Percentiles rank a stretch among this genome's conserved stretches.
These are phyloP conservation scores for Cercophora scortea DNA, from an alignment of 495 filamentous ascomycete genomes.

Conservation along the genomic window DNA sequence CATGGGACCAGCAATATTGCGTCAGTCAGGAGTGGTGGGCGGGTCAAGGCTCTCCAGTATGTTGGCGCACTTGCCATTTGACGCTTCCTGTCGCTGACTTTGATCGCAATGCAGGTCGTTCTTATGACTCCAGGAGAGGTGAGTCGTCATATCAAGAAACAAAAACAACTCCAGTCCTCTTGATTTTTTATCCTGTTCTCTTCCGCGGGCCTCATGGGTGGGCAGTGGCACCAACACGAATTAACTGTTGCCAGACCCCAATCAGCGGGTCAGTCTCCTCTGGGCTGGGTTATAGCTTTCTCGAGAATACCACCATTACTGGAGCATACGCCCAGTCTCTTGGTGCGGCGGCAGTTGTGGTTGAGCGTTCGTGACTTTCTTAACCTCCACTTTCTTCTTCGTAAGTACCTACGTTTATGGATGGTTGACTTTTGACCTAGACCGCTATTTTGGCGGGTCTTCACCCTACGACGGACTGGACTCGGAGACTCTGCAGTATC, in stretches of 20 bases:
- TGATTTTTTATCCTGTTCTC: no score
- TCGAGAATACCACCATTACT: conserved; percentile 42
- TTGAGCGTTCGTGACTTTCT: conserved; percentile 41
- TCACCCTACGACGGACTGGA: conserved; percentile 50
- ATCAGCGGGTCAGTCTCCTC: conserved; percentile 33
- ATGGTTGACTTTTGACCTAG: conserved; percentile 13
- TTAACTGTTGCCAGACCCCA: conserved; percentile 4
- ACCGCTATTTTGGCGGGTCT: conserved; percentile 54
- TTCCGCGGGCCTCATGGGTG: no score
- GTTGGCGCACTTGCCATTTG: neutral
- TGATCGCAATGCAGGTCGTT: conserved; percentile 30
- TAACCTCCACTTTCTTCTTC: neutral
- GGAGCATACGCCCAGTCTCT: conserved; percentile 45
- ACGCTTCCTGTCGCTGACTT: neutral
- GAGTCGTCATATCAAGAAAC: neutral
- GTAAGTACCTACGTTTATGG: neutral
- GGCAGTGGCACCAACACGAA: no score
- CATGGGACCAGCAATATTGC: conserved; percentile 18
- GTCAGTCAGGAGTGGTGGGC: conserved; percentile 15
- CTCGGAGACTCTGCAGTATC: conserved; percentile 49
- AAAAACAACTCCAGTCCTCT: no score
- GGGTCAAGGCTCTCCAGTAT: conserved; percentile 14
- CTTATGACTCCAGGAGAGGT: conserved; percentile 52
- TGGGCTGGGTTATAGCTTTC: conserved; percentile 27
- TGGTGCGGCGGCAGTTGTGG: conserved; percentile 47